Percentiles rank a stretch among this genome's conserved stretches.
phyloP scores from a whole-genome alignment of 352 stramenopile genomes.

The Phytophthora litchii region DNA sequence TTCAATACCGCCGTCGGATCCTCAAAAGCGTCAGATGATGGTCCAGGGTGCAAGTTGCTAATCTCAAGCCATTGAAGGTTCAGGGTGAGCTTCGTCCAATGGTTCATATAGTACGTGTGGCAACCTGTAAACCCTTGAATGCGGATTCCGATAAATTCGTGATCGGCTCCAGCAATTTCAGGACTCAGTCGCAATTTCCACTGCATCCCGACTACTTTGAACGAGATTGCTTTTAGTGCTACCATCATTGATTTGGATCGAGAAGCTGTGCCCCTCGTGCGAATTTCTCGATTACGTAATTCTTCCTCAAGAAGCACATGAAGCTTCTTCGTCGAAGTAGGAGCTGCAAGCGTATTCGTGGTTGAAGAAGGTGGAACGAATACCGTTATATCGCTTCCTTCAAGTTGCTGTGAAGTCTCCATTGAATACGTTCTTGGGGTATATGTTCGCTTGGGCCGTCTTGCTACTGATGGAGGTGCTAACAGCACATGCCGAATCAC shows the following conservation, averaged over 20 bases:
- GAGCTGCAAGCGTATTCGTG: slow-evolving; percentile 6
- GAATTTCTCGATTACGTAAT: slow-evolving; percentile 61
- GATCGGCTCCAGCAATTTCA: slow-evolving; percentile 56
- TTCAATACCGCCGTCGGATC: slow-evolving; percentile 77
- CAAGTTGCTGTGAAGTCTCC: slow-evolving; percentile 20
- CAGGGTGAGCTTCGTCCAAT: slow-evolving; percentile 75
- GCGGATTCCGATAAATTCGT: slow-evolving; percentile 81
- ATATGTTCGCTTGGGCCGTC: slow-evolving; percentile 37
- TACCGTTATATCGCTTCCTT: slow-evolving; percentile 36
- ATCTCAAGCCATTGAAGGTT: slow-evolving; percentile 87
- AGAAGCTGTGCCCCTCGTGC: slow-evolving; percentile 41
- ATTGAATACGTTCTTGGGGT: slow-evolving; percentile 13
- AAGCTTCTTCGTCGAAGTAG: slow-evolving; percentile 56
- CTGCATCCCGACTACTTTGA: slow-evolving; percentile 59
- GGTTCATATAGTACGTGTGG: slow-evolving; percentile 73
- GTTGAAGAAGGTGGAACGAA: slow-evolving; percentile 33
- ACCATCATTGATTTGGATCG: slow-evolving; percentile 33
- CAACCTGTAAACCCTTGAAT: slow-evolving; percentile 63
- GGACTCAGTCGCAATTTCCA: slow-evolving; percentile 66
- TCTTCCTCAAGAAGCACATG: slow-evolving; percentile 73
- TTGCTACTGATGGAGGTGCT: slow-evolving; percentile 54
- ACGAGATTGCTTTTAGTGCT: slow-evolving; percentile 73
- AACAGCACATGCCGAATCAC: slow-evolving; percentile 78
- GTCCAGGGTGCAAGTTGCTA: slow-evolving; percentile 75
- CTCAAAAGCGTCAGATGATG: slow-evolving; percentile 77